Conservation (phyloP, 768 basidiomycete species). For the Lentinula detonsa region DNA sequence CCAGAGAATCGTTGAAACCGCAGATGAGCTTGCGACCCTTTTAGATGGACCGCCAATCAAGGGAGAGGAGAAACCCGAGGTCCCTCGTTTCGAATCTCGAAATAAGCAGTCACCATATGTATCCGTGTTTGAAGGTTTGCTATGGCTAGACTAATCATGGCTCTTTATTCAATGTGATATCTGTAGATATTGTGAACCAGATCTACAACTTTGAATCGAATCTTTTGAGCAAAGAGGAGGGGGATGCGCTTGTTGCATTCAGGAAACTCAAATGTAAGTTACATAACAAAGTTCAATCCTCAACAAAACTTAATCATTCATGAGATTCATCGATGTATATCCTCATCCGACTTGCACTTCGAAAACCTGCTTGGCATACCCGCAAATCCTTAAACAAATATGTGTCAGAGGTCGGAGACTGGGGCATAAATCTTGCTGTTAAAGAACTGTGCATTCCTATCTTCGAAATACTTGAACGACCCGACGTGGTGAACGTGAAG, state of each 20-base stretch:
- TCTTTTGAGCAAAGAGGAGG: neutral
- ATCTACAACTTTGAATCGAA: neutral
- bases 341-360: neutral
- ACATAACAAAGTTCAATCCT: neutral
- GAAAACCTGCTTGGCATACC: conserved; percentile 6
- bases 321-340: conserved; percentile 2
- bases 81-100: neutral
- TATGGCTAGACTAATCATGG: neutral
- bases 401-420: neutral
- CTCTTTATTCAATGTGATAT: neutral
- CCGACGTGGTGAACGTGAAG: neutral
- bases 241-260: neutral
- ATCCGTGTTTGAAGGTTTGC: conserved; percentile 3
- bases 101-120: conserved; percentile 1
- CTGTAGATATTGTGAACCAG: neutral
- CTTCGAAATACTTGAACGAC: neutral
- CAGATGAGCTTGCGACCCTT: neutral
- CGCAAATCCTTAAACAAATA: neutral
- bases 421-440: neutral
- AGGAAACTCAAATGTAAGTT: neutral
- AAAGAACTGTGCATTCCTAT: neutral
- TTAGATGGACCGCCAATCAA: neutral
- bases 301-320: neutral
- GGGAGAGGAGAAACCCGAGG: neutral
- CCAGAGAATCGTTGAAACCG: neutral